These are phyloP conservation scores for Boletus barrowsii DNA, from an alignment of 768 basidiomycete species.

Conservation along the genomic window DNA sequence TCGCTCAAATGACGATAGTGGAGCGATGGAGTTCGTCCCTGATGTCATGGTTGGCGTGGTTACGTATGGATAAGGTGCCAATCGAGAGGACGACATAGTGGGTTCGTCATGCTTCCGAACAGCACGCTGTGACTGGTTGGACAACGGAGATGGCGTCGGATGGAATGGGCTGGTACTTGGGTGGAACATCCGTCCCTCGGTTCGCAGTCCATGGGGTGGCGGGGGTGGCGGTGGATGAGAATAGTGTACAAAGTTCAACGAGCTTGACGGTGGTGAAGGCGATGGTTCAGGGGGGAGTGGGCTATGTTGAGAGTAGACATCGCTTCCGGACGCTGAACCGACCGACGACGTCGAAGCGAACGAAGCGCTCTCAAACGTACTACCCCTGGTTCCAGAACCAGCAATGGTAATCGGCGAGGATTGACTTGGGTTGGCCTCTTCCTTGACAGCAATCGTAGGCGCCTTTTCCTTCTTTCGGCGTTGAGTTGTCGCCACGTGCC, in stretches of 20 bases:
- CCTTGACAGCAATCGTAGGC: conserved; percentile 24
- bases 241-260: conserved; percentile 60
- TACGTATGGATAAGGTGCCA: conserved; percentile 32
- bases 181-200: conserved; percentile 30
- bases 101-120: conserved; percentile 37
- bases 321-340: conserved; percentile 57
- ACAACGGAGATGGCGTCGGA: conserved; percentile 44
- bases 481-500: conserved; percentile 45
- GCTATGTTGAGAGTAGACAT: conserved; percentile 49
- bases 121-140: conserved; percentile 31
- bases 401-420: conserved; percentile 40
- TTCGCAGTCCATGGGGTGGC: conserved; percentile 32
- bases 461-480: conserved; percentile 64
- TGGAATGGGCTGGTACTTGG: conserved; percentile 26
- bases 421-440: conserved; percentile 25
- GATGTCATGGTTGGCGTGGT: conserved; percentile 39
- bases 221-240: conserved; percentile 36
- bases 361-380: conserved; percentile 47
- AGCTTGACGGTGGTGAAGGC: conserved; percentile 62
- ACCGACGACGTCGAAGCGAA: conserved; percentile 46
- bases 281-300: conserved; percentile 46
- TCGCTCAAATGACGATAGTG: conserved; percentile 50
- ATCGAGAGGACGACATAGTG: conserved; percentile 37
- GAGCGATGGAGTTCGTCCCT: conserved; percentile 24
- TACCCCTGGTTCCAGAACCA: conserved; percentile 46